Evolutionary conservation across 257 asterid species (phyloP).

Genomic region (Ilex asprella): DNA sequence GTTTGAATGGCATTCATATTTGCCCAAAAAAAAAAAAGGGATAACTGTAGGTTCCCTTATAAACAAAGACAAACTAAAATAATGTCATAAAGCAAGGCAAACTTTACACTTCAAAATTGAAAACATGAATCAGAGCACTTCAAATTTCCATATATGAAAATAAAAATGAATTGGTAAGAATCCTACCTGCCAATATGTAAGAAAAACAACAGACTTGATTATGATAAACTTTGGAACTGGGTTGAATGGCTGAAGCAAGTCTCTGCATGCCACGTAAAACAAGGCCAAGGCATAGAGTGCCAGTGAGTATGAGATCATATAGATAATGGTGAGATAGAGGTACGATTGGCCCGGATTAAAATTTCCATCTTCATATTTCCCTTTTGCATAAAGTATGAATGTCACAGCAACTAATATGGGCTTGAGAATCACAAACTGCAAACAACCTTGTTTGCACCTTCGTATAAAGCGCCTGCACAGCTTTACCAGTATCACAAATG

Average conservation of each 20-base stretch:
- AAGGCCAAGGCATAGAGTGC: constrained; percentile 90
- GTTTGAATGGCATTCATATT: too few relatives aligned
- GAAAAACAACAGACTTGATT: constrained; percentile 93
- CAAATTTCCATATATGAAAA: background rate
- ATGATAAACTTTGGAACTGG: constrained; percentile 96
- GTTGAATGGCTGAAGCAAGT: constrained; percentile 91
- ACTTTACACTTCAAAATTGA: constrained; percentile 9
- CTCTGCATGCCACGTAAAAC: constrained; percentile 94
- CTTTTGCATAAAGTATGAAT: constrained; percentile 76
- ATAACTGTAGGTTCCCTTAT: too few relatives aligned
- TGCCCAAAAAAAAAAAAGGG: too few relatives aligned
- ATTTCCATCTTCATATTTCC: constrained; percentile 88
- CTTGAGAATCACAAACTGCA: constrained; percentile 97
- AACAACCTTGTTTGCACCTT: constrained; percentile 94
- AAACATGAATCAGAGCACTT: background rate
- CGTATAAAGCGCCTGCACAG: constrained; percentile 89
- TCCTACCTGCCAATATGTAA: constrained; percentile 94
- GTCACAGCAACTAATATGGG: constrained; percentile 78
- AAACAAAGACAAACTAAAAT: too few relatives aligned
- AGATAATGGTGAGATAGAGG: constrained; percentile 92
- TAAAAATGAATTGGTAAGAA: background rate
- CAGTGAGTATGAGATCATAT: constrained; percentile 83
- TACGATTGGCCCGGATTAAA: constrained; percentile 81
- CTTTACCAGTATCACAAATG: constrained; percentile 3
- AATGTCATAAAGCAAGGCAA: background rate